Percentiles rank a stretch among this genome's conserved stretches.
phyloP scores from a whole-genome alignment of 441 rosid species.

The Pelargonium citronellum region DNA sequence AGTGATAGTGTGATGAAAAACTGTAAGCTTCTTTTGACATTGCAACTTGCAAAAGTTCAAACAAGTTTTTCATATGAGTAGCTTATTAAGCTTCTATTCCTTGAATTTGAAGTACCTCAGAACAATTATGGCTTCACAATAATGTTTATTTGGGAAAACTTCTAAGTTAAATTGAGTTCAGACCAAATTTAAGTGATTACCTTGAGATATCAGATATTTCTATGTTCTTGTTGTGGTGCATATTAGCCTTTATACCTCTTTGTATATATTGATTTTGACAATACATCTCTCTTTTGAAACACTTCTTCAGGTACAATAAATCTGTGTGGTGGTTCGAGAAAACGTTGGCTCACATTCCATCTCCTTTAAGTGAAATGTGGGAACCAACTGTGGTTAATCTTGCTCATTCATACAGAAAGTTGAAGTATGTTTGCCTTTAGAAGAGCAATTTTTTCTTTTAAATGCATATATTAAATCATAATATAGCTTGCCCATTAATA shows the following conservation, averaged over 20 bases:
- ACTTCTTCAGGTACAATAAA: conserved; percentile 64
- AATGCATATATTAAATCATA: conserved; percentile 1
- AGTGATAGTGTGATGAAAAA: no score
- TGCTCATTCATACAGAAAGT: conserved; percentile 80
- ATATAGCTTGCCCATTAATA: not conserved
- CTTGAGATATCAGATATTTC: not conserved
- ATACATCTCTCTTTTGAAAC: conserved; percentile 18
- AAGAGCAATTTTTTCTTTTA: not conserved
- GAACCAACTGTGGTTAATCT: conserved; percentile 87
- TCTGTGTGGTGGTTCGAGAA: conserved; percentile 81
- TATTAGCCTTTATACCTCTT: not conserved
- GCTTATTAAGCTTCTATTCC: no score
- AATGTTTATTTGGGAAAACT: not conserved
- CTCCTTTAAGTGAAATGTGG: conserved; percentile 68
- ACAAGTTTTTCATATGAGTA: no score
- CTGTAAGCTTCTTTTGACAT: no score
- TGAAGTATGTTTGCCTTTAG: conserved; percentile 40
- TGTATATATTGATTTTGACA: conserved; percentile 11
- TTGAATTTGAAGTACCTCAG: no score
- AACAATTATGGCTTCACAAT: no score
- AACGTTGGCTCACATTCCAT: conserved; percentile 69
- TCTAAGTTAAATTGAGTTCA: not conserved
- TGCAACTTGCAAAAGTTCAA: no score
- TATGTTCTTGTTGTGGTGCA: not conserved
- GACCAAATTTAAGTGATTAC: not conserved